Base-by-base conservation (phyloP, 176 grass and related monocot species). In the Pontederia crassipes region DNA sequence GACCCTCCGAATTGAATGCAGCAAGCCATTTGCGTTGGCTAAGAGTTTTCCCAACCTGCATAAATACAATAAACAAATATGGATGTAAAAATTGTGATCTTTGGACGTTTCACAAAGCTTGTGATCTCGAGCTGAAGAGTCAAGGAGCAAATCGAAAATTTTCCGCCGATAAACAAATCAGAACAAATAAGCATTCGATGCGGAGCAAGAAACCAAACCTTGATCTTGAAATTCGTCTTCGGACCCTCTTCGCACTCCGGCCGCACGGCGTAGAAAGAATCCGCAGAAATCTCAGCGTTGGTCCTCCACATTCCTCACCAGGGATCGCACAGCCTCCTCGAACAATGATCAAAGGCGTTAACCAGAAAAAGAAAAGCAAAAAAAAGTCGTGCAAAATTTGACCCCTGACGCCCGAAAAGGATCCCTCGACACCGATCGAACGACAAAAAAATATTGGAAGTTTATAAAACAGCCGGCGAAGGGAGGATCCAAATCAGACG, bases 221-320 rank as follows among this genome's bases (percentile, higher is more conserved):
- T 98, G 58, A 98, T 98, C 74, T 98, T 98, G 73, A 98, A 98
- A 64, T 93, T 98, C 79, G 81, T 98, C 80, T 92, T 92, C 24
- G 94, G 94, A 13, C 88, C 79, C 70, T 92, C 88, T 17, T 66
- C 83, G 77, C 84, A 89, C 59, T 93, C 94, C 10, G 94, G 74
- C 10, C 88, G 81, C 45, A 88, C 72, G 72, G 84, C 81, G 67
- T 98, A 98, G 71, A 83, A 98, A 12, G 88, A 87, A 71, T 98
- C 93, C 17, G 93, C 83, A 27, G 93, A 84, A 32, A 80, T 40
- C 6, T 40, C 75, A 28, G 84, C 93, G 56, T 54, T 74, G 74
- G 71, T 78, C 55, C 75, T 83, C 88, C 88, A 98, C 61, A 89
- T 91, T 40, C 32, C 32, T 40, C 32, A 40, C 32, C 32, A 40